Percentiles rank a stretch among this genome's conserved stretches.
These are phyloP conservation scores for Hirschfeldia incana DNA, from an alignment of 345 rosid genomes.

Conservation along the genomic window DNA sequence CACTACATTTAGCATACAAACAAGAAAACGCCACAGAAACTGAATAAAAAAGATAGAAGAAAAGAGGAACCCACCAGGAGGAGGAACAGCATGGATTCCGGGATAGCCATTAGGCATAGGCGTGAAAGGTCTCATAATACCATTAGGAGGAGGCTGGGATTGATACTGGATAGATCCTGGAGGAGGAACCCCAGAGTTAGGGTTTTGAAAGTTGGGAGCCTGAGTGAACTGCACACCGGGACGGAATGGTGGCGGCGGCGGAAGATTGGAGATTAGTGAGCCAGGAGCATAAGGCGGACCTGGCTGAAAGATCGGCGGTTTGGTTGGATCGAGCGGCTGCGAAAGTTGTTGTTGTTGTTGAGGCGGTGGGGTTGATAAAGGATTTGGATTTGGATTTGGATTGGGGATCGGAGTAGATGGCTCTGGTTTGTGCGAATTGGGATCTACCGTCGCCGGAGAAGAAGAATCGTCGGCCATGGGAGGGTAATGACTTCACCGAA, in stretches of 20 bases:
- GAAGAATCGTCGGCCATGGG: constrained; percentile 70
- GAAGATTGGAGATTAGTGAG: constrained; percentile 38
- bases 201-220: constrained; percentile 50
- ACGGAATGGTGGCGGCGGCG: constrained; percentile 62
- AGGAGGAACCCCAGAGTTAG: neutral
- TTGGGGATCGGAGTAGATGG: constrained; percentile 37
- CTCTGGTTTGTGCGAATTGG: constrained; percentile 39
- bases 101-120: constrained; percentile 76
- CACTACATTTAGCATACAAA: neutral
- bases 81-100: constrained; percentile 41
- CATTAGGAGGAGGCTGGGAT: constrained; percentile 51
- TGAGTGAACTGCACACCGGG: constrained; percentile 67
- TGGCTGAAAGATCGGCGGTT: constrained; percentile 19
- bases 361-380: neutral
- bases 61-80: constrained; percentile 83
- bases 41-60: neutral
- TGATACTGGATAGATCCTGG: constrained; percentile 52
- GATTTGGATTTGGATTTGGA: neutral
- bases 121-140: constrained; percentile 52
- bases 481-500: neutral
- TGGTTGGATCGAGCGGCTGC: constrained; percentile 34
- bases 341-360: constrained; percentile 30
- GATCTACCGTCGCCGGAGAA: constrained; percentile 50
- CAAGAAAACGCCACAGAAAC: neutral
- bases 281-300: constrained; percentile 46